Conservation (phyloP, 768 basidiomycete genomes). For the Coprinopsis marcescibilis region DNA sequence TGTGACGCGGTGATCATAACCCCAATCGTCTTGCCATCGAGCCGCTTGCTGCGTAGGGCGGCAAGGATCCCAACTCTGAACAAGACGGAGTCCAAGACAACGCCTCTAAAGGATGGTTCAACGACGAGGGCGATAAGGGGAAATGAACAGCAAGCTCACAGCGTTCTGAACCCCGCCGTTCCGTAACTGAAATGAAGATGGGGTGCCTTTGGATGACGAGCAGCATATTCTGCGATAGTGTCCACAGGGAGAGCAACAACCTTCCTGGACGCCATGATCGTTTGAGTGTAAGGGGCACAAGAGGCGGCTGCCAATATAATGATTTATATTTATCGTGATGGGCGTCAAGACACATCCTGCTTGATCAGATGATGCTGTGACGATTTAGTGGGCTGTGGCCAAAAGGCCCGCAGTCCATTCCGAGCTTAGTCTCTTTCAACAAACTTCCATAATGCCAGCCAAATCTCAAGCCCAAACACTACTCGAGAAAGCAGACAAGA, state of each 20-base stretch:
- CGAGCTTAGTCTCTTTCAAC: too few species aligned
- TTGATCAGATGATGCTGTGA: conserved; percentile 15
- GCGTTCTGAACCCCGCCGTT: conserved; percentile 89
- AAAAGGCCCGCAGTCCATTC: conserved; percentile 13
- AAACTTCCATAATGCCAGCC: conserved; percentile 46
- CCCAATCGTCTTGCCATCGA: conserved; percentile 89
- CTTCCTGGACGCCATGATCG: conserved; percentile 6
- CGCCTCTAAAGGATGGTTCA: conserved; percentile 41
- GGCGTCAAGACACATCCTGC: not conserved
- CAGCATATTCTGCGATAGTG: conserved; percentile 42
- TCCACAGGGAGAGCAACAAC: conserved; percentile 29
- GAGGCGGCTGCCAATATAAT: too few species aligned
- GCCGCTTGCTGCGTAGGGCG: conserved; percentile 81
- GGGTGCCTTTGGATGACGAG: conserved; percentile 68
- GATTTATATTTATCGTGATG: not conserved
- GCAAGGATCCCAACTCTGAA: conserved; percentile 92
- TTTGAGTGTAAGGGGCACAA: not conserved
- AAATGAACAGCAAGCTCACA: conserved; percentile 46
- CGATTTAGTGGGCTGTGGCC: conserved; percentile 8
- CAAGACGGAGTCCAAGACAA: conserved; percentile 79
- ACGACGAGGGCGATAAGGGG: conserved; percentile 9
- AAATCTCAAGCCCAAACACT: conserved; percentile 75
- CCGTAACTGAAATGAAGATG: conserved; percentile 78
- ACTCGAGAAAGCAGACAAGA: conserved; percentile 90
- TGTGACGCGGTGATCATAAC: conserved; percentile 99